Percentiles rank a stretch among this genome's conserved stretches.
These are phyloP conservation scores for Suillus weaverae DNA, from an alignment of 768 basidiomycete species.

Conservation along the genomic window DNA sequence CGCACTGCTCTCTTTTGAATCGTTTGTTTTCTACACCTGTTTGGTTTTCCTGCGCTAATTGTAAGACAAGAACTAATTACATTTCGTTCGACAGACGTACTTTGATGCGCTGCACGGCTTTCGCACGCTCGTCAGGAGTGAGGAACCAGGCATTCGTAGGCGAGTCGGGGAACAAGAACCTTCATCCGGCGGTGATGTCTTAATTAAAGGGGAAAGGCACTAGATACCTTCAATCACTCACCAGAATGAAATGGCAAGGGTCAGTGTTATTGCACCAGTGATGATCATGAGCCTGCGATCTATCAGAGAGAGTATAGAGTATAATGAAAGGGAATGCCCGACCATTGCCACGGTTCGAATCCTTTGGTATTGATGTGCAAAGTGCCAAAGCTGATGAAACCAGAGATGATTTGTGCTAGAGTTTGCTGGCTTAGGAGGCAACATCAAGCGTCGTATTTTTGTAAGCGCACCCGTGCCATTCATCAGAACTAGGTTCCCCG, in stretches of 20 bases:
- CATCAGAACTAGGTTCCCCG: slow-evolving; percentile 52
- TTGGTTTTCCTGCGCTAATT: slow-evolving; percentile 25
- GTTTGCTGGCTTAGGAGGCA: background rate
- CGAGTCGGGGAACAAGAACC: slow-evolving; percentile 67
- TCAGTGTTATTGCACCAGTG: slow-evolving; percentile 55
- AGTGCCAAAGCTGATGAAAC: slow-evolving; percentile 60
- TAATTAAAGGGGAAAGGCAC: background rate
- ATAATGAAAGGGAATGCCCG: slow-evolving; percentile 5
- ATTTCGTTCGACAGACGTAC: slow-evolving; percentile 26
- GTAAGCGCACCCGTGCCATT: slow-evolving; percentile 56
- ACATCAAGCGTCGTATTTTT: background rate
- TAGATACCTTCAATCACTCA: slow-evolving; percentile 21
- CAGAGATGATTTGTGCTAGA: slow-evolving; percentile 61
- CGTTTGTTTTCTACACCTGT: slow-evolving; percentile 26
- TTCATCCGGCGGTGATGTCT: slow-evolving; percentile 17
- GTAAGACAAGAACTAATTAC: background rate
- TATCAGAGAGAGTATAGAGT: background rate
- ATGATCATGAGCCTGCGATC: slow-evolving; percentile 58
- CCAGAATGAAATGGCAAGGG: slow-evolving; percentile 53
- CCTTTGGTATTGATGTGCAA: slow-evolving; percentile 53
- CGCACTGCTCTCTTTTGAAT: slow-evolving; percentile 57
- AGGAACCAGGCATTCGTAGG: slow-evolving; percentile 70
- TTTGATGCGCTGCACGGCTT: slow-evolving; percentile 60
- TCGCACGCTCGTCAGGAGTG: slow-evolving; percentile 51
- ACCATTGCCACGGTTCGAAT: slow-evolving; percentile 73